Base-by-base conservation (phyloP, 768 basidiomycete genomes). In the Kwoniella heveanensis region DNA sequence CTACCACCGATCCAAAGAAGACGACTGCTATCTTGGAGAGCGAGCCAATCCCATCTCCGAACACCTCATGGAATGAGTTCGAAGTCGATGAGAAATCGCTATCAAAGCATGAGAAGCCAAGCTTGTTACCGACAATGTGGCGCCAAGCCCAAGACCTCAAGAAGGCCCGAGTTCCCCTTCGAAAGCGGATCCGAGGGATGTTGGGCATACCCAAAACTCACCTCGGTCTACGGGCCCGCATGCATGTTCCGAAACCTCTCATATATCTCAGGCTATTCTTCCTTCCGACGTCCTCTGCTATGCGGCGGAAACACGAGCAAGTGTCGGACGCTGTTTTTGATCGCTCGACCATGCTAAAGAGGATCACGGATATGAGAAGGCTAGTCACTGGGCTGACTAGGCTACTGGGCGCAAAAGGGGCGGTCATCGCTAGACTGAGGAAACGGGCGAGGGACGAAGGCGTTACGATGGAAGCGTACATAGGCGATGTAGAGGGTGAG, bases 401-500 rank as follows among this genome's bases (percentile, higher is more conserved):
- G 29, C 80, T 94, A 48, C 81, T 96, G 32, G 88, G 86, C 0
- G 84, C 88, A 22, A 96, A 96, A 80, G 86, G 85, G 5, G 89
- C 93, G 76, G 89, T 97, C 7, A 83, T 94, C 30, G 84, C 88
- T 1, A 87, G 90, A 69, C 83, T 94, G 59, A 83, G 86, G 69
- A 94, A 95, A 78, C 83, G 93, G 19, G 83, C 91, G 1, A 78
- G 60, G 51, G 77, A 79, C 85, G 57, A 85, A 77, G 65, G 77
- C 71, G 63, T 69, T 22, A 90, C 91, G 67, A 85, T 95, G 24
- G 88, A 86, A 12, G 89, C 92, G 2, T 92, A 95, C 76, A 86
- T 94, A 81, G 91, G 90, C 24, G 93, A 97, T 78, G 85, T 97
- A 1, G 90, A 93, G 83, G 93, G 93, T 92, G 67, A 51, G 83